Percentiles rank a stretch among this genome's conserved stretches.
Evolutionary conservation across 1,284 basidiomycete species (phyloP).

Genomic region (Heterobasidion occidentale): DNA sequence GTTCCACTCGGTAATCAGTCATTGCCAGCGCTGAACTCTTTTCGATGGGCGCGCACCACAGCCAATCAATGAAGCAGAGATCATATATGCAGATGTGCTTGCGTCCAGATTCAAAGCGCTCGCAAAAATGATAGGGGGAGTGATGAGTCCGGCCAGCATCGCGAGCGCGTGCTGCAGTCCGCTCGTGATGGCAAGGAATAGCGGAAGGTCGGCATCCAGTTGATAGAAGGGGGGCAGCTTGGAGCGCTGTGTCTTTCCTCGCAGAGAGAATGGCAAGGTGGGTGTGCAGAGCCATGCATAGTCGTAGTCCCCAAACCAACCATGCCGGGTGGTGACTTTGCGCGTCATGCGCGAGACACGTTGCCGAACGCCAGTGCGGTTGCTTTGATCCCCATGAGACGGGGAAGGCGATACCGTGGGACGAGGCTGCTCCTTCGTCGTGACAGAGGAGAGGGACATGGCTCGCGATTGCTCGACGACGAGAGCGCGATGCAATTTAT

Average conservation of each 20-base stretch:
- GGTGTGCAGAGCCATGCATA: constrained; percentile 69
- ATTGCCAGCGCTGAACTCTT: neutral
- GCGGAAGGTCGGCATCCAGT: constrained; percentile 60
- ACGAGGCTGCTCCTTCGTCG: constrained; percentile 19
- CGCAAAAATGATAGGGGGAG: constrained; percentile 73
- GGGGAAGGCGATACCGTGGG: constrained; percentile 10
- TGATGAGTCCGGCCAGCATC: constrained; percentile 67
- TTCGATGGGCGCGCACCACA: constrained; percentile 40
- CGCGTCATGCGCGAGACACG: constrained; percentile 13
- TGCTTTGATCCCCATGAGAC: constrained; percentile 1
- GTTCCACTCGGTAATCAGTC: neutral
- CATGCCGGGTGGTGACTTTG: constrained; percentile 42
- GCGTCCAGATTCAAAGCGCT: constrained; percentile 50
- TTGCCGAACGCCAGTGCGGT: neutral
- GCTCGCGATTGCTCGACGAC: constrained; percentile 4
- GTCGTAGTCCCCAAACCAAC: constrained; percentile 77
- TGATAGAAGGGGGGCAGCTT: constrained; percentile 64
- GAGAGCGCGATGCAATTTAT: no score
- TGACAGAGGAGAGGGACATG: constrained; percentile 19
- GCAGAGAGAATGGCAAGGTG: constrained; percentile 40
- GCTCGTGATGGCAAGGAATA: constrained; percentile 58
- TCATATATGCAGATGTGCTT: constrained; percentile 66
- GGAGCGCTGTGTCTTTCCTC: constrained; percentile 10
- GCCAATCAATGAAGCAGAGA: constrained; percentile 74
- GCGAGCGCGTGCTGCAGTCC: constrained; percentile 76